Evolutionary conservation across 2,329 filamentous ascomycete genomes (phyloP), one percentile per base, ranked within the genome.

Genomic region (Arthrobotrys sinensis): DNA sequence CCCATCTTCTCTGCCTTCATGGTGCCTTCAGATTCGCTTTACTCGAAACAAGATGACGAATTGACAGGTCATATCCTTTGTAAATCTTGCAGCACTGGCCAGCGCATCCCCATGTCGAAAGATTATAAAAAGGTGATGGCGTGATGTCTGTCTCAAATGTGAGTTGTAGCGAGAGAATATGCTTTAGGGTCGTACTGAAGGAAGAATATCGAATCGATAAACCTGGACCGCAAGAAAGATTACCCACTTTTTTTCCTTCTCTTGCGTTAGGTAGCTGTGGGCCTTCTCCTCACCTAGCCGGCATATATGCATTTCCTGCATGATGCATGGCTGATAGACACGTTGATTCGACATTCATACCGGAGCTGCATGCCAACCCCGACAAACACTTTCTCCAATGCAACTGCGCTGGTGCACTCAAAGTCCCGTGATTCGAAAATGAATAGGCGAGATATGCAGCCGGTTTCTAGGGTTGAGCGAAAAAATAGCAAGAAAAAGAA

Each of bases 71-170:
- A 67, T 53, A 55, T 67, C 48, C 63, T 52, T 52, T 50, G 46
- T 50, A 50, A 50, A 66, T 36, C 38, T 52, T 50, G 34, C 60
- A 64, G 63, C 55, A 68, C 53, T 53, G 53, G 72, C 66, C 73
- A 66, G 57, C 57, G 62, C 73, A 77, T 71, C 73, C 73, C 73
- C 73, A 71, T 71, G 73, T 71, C 60, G 48, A 57, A 71, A 57
- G 19, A 43, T 57, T 66, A 70, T 70, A 67, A 65, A 66, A 55
- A 70, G 32, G 21, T 66, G 55, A 77, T 77, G 73, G 73, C 73
- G 73, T 77, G 73, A 77, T 77, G 60, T 55, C 63, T 68, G 55
- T 73, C 63, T 77, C 62, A 57, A 65, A 76, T 64, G 28, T 55
- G 69, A 70, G 65, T 32, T 70, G 57, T 57, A 55, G 45, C 52